phyloP scores from a whole-genome alignment of 2,329 filamentous ascomycete genomes.

The Hypoxylon sp. region DNA sequence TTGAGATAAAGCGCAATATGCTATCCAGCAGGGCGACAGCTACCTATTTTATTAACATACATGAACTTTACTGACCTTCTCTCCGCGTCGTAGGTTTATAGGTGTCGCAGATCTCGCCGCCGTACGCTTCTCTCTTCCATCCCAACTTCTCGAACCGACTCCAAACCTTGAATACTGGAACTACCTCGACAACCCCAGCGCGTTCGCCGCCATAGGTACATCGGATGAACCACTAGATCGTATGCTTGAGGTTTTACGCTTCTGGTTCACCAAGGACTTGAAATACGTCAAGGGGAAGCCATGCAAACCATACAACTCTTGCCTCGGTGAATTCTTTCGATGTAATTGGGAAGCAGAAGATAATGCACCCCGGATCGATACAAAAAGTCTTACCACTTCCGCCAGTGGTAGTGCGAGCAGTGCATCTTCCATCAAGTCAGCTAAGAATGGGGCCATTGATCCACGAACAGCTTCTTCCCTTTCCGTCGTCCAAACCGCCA shows the following conservation, averaged over 20 bases:
- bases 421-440: constrained; percentile 58
- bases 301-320: constrained; percentile 99
- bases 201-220: constrained; percentile 83
- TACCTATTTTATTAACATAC: background rate
- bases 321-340: constrained; percentile 95
- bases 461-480: constrained; percentile 58
- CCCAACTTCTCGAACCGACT: constrained; percentile 93
- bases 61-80: constrained; percentile 40
- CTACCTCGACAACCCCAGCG: constrained; percentile 93
- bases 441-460: constrained; percentile 44
- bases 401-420: constrained; percentile 51
- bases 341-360: constrained; percentile 96
- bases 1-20: constrained; percentile 8
- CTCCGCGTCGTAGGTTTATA: constrained; percentile 74
- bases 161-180: constrained; percentile 99
- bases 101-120: constrained; percentile 95
- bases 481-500: constrained; percentile 59
- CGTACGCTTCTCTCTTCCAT: constrained; percentile 94
- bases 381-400: constrained; percentile 49
- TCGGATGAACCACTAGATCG: constrained; percentile 91
- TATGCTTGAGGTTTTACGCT: constrained; percentile 92
- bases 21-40: background rate
- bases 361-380: constrained; percentile 72
- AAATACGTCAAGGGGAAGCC: constrained; percentile 99
- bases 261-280: constrained; percentile 99